phyloP scores from a whole-genome alignment of 257 asterid species.

The Eucommia ulmoides region DNA sequence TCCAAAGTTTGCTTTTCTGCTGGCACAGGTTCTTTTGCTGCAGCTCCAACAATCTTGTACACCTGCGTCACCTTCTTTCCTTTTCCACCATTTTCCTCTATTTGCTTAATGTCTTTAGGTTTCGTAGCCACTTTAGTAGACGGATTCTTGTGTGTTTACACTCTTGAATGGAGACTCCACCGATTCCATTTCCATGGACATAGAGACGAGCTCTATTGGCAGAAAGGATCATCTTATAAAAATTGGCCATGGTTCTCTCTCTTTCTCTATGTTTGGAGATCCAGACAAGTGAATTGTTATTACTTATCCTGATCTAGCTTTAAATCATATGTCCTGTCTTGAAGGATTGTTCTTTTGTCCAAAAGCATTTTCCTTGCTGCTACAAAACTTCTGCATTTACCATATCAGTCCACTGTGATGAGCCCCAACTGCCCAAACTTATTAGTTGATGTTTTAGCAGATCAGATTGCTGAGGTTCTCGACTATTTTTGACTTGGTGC shows the following conservation, averaged over 20 bases:
- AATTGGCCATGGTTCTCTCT: background rate
- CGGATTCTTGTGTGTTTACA: too few species aligned
- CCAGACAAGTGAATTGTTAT: background rate
- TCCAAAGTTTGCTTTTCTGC: too few species aligned
- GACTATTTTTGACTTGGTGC: conserved; percentile 64
- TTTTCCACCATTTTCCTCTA: too few species aligned
- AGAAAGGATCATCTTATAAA: background rate
- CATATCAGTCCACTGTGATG: conserved; percentile 49
- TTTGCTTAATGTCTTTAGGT: too few species aligned
- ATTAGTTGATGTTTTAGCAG: conserved; percentile 38
- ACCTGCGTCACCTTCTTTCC: too few species aligned
- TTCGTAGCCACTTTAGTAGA: too few species aligned
- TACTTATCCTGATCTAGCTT: background rate
- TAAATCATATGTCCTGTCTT: background rate
- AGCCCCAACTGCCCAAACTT: conserved; percentile 23
- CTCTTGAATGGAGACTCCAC: background rate
- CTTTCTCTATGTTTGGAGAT: background rate
- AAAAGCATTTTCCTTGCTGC: conserved; percentile 52
- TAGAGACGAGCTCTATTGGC: background rate
- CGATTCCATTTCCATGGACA: background rate
- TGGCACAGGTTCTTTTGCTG: too few species aligned
- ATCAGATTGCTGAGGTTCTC: conserved; percentile 37
- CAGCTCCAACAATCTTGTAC: too few species aligned
- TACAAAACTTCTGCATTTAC: conserved; percentile 57
- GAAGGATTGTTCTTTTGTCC: conserved; percentile 54